These are phyloP conservation scores for Tuber brumale DNA, from an alignment of 495 filamentous ascomycete genomes.

Conservation along the genomic window DNA sequence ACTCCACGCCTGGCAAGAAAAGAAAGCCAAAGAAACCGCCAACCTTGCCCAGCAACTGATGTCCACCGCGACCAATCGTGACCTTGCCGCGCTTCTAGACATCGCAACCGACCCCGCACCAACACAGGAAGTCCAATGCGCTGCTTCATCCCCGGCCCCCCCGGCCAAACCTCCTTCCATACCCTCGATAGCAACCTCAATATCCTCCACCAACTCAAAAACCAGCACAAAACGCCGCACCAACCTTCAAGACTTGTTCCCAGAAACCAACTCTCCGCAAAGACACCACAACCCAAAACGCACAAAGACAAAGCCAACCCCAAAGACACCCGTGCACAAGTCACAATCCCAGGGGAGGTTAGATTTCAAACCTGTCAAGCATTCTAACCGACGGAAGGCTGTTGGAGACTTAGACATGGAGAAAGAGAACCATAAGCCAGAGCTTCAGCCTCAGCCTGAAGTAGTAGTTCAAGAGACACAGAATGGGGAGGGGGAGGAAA, in stretches of 20 bases:
- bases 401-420: background rate
- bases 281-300: slow-evolving; percentile 28
- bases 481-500: background rate
- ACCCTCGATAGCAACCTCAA: slow-evolving; percentile 9
- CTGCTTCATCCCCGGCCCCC: background rate
- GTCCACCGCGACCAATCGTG: slow-evolving; percentile 32
- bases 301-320: slow-evolving; percentile 20
- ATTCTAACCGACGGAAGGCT: slow-evolving; percentile 11
- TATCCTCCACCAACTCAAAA: background rate
- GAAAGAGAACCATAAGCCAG: slow-evolving; percentile 19
- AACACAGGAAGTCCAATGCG: slow-evolving; percentile 1
- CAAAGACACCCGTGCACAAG: slow-evolving; percentile 11
- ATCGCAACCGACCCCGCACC: slow-evolving; percentile 5
- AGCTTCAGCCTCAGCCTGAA: background rate
- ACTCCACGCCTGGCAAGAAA: slow-evolving; percentile 33
- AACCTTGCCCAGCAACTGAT: slow-evolving; percentile 31
- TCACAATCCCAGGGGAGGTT: slow-evolving; percentile 20
- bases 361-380: slow-evolving; percentile 19
- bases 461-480: slow-evolving; percentile 18
- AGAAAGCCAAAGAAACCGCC: slow-evolving; percentile 36
- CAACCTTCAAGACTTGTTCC: slow-evolving; percentile 15
- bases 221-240: slow-evolving; percentile 5
- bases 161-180: slow-evolving; percentile 10
- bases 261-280: slow-evolving; percentile 21
- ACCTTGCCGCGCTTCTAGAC: slow-evolving; percentile 29